Conservation (phyloP, 164 flowering plant genomes). For the Vitis rotundifolia region DNA sequence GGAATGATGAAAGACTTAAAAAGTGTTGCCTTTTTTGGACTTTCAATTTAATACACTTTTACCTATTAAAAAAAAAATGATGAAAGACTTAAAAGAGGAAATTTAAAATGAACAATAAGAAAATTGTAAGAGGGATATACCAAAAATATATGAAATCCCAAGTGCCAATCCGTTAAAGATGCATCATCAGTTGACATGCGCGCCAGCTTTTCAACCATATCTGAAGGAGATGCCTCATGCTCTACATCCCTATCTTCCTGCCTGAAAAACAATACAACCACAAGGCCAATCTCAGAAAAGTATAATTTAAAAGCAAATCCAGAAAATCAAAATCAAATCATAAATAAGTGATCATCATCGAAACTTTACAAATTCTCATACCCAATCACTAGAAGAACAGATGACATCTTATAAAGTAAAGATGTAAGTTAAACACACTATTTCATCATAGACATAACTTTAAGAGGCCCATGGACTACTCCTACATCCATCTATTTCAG, state of each 20-base stretch:
- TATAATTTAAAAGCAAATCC: neutral
- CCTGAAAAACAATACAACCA: conserved; percentile 41
- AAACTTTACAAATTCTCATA: no score
- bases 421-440: no score
- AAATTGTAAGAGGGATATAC: conserved; percentile 31
- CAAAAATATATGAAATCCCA: conserved; percentile 86
- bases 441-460: no score
- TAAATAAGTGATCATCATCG: no score
- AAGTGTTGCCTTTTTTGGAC: neutral
- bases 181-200: conserved; percentile 63
- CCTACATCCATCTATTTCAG: neutral
- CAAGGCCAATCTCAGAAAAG: conserved; percentile 1
- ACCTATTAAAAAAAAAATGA: neutral
- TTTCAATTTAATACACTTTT: no score
- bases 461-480: no score
- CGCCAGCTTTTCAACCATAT: conserved; percentile 46
- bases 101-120: neutral
- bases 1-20: neutral
- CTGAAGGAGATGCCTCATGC: conserved; percentile 44
- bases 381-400: no score
- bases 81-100: neutral
- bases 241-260: conserved; percentile 69
- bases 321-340: no score
- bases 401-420: no score
- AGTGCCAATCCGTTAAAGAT: conserved; percentile 86